Evolutionary conservation across 176 grass and related monocot species (phyloP), one percentile per base, ranked within the genome.

Genomic region (Hsuehochloa calcarea): DNA sequence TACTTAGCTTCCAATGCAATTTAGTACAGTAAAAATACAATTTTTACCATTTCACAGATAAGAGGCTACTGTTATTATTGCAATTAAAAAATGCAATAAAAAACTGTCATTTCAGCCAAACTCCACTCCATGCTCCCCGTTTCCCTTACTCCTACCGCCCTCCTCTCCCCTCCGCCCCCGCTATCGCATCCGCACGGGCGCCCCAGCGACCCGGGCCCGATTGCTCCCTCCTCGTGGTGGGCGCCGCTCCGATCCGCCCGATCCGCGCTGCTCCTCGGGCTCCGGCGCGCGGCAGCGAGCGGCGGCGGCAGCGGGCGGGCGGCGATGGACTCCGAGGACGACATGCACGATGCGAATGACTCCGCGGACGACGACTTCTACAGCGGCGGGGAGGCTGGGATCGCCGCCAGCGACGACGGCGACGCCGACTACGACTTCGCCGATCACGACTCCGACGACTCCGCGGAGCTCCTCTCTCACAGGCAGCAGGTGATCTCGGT

Each of bases 391-490:
- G 89, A 99, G 73, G 85, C 93, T 15, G 94, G 85, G 34, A 85
- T 80, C 34, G 77, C 89, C 66, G 93, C 83, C 45, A 95, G 94
- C 75, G 97, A 99, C 35, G 97, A 96, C 54, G 91, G 92, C 15
- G 97, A 99, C 60, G 96, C 77, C 16, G 95, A 95, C 38, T 99
- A 94, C 79, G 93, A 99, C 92, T 99, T 99, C 64, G 97, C 92
- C 25, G 97, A 99, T 74, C 94, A 91, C 86, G 90, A 94, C 68
- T 92, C 92, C 11, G 97, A 99, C 82, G 93, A 93, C 65, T 87
- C 93, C 60, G 83, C 68, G 13, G 97, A 94, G 72, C 78, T 89
- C 75, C 73, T 90, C 39, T 97, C 89, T 71, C 93, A 85, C 50
- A 84, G 93, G 39, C 91, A 89, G 82, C 97, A 99, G 97, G 97